A percentile compares a stretch with the other conserved stretches of the same genome.
phyloP scores from a whole-genome alignment of 2,329 filamentous ascomycete species.

The Paracamarosporium sp. region DNA sequence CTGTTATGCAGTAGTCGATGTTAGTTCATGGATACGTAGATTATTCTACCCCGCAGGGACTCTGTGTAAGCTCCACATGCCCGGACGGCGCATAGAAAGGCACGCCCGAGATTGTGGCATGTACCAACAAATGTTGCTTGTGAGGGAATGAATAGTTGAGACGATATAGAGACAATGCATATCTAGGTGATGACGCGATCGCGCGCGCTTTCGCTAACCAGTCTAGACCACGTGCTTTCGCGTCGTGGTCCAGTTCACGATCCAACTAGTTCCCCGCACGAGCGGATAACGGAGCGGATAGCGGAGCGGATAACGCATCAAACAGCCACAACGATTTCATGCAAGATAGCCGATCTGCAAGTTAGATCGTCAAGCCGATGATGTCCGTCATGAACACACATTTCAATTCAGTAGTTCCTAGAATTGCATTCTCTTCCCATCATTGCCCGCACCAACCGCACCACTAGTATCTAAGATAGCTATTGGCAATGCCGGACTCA shows the following conservation, averaged over 20 bases:
- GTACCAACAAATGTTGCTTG: too few species aligned
- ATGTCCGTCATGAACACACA: background rate
- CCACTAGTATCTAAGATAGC: too few species aligned
- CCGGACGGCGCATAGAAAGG: background rate
- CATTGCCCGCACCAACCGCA: too few species aligned
- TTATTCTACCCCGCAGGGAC: background rate
- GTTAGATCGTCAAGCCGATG: background rate
- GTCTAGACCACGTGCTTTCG: background rate
- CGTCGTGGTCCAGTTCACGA: background rate
- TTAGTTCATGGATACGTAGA: background rate
- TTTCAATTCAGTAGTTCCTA: background rate
- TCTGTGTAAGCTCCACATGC: background rate
- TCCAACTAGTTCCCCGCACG: background rate
- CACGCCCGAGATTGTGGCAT: too few species aligned
- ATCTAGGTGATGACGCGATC: background rate
- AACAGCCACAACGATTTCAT: background rate
- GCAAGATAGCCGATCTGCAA: background rate
- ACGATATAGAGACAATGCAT: too few species aligned
- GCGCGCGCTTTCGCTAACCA: background rate
- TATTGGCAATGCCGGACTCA: background rate
- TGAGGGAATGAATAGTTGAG: background rate
- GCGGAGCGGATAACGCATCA: too few species aligned
- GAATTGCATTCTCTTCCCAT: background rate
- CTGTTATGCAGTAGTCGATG: background rate
- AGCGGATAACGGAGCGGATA: background rate